A percentile compares a stretch with the other conserved stretches of the same genome.
Conservation (phyloP, 257 asterid genomes). For the Nemophila menziesii region DNA sequence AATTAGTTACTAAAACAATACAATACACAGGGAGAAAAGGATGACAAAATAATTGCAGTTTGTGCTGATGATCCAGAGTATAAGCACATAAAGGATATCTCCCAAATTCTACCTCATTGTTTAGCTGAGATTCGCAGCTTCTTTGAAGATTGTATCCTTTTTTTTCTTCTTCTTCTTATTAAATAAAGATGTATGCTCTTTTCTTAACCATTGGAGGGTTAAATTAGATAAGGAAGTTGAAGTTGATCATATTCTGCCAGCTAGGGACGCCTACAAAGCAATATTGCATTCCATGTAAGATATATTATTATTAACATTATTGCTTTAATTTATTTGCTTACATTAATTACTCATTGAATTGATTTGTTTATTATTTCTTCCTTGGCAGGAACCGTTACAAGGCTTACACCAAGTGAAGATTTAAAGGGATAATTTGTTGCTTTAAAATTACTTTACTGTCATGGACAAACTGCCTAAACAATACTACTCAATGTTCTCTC, state of each 20-base stretch:
- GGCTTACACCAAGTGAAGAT: slow-evolving; percentile 67
- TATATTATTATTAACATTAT: no score
- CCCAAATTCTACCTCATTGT: slow-evolving; percentile 85
- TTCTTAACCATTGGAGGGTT: no score
- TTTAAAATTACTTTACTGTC: no score
- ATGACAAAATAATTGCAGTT: slow-evolving; percentile 93
- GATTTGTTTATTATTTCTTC: slow-evolving; percentile 5
- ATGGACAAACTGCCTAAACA: no score
- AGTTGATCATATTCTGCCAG: no score
- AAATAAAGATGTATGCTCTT: no score
- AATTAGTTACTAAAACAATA: slow-evolving; percentile 4
- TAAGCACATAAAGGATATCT: slow-evolving; percentile 61
- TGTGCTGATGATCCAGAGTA: slow-evolving; percentile 96
- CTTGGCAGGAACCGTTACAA: slow-evolving; percentile 58
- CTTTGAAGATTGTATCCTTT: slow-evolving; percentile 94
- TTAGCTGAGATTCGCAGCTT: slow-evolving; percentile 88
- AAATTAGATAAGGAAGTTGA: no score
- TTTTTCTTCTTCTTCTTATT: no score
- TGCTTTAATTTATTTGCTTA: no score
- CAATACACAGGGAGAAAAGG: slow-evolving; percentile 64
- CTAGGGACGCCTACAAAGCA: slow-evolving; percentile 60
- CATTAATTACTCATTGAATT: no score
- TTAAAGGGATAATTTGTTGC: slow-evolving; percentile 52
- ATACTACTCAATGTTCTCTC: no score
- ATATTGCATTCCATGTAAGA: slow-evolving; percentile 79